These are phyloP conservation scores for Marchantia polymorpha DNA, from an alignment of 225 moss, liverwort and hornwort genomes.

Conservation along the genomic window DNA sequence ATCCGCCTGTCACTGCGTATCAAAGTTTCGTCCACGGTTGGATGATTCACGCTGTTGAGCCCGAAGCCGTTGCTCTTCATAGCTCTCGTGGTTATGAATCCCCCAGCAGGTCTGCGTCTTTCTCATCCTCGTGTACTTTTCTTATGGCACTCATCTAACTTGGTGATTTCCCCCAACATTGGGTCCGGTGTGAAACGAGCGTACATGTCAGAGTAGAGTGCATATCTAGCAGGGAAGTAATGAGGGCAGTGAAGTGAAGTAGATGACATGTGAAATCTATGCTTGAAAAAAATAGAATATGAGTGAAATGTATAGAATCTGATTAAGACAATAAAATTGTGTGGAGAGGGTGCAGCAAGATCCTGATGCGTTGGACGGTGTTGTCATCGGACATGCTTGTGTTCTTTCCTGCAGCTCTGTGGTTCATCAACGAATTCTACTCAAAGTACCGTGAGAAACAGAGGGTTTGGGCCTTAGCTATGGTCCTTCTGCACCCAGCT, in stretches of 20 bases:
- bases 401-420: slow-evolving; percentile 97
- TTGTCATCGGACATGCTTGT: slow-evolving; percentile 92
- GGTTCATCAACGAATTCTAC: slow-evolving; percentile 68
- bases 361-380: slow-evolving; percentile 99
- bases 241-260: background rate
- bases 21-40: slow-evolving; percentile 82
- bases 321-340: slow-evolving; percentile 40
- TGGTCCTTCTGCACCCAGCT: slow-evolving; percentile 89
- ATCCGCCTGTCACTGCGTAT: slow-evolving; percentile 91
- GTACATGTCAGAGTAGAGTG: background rate
- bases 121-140: background rate
- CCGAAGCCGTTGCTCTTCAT: slow-evolving; percentile 75
- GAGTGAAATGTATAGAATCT: slow-evolving; percentile 10
- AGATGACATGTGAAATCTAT: background rate
- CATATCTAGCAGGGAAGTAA: background rate
- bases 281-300: no score
- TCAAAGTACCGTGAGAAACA: slow-evolving; percentile 44
- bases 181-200: background rate
- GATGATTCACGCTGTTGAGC: slow-evolving; percentile 59
- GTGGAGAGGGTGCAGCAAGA: slow-evolving; percentile 93
- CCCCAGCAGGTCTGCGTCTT: slow-evolving; percentile 49
- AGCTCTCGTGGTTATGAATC: slow-evolving; percentile 79
- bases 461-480: slow-evolving; percentile 66
- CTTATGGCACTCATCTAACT: background rate
- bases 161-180: background rate